These are phyloP conservation scores for Plasmodium vinckei DNA, from an alignment of 169 alveolate species.

Conservation along the genomic window DNA sequence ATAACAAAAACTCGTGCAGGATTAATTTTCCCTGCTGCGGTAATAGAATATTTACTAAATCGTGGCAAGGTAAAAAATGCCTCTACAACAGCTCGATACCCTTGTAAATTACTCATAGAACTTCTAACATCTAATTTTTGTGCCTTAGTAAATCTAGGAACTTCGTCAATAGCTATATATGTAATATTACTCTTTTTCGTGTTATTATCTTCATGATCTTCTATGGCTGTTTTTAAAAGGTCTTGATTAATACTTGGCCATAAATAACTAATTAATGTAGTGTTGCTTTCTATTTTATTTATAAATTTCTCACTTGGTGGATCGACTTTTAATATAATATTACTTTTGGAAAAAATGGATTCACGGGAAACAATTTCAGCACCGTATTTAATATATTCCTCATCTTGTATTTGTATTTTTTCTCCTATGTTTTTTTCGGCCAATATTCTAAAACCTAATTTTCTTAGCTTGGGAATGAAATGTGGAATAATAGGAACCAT, in stretches of 20 bases:
- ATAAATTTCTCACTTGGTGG: conserved; percentile 84
- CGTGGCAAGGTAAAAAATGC: conserved; percentile 93
- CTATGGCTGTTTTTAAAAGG: conserved; percentile 75
- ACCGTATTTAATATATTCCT: conserved; percentile 77
- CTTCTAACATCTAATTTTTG: conserved; percentile 93
- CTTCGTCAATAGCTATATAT: conserved; percentile 91
- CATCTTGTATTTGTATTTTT: conserved; percentile 86
- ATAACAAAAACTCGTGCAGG: conserved; percentile 95
- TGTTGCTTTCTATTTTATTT: conserved; percentile 82
- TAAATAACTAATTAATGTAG: conserved; percentile 84
- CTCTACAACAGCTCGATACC: conserved; percentile 95
- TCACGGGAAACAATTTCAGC: conserved; percentile 82
- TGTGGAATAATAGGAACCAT: conserved; percentile 90
- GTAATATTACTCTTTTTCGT: conserved; percentile 76
- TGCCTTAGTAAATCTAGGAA: conserved; percentile 94
- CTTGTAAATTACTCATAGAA: conserved; percentile 94
- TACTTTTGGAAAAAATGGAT: conserved; percentile 80
- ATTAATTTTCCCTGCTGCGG: conserved; percentile 95
- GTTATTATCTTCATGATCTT: conserved; percentile 61
- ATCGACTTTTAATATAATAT: conserved; percentile 86
- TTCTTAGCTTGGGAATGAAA: conserved; percentile 84
- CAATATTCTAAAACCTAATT: conserved; percentile 87
- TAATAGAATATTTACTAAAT: conserved; percentile 90
- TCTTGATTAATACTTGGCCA: conserved; percentile 87
- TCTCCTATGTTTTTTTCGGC: conserved; percentile 90